Percentiles rank a stretch among this genome's conserved stretches.
Conservation (phyloP, 78 protist species). For the Neovahlkampfia damariscottae region DNA sequence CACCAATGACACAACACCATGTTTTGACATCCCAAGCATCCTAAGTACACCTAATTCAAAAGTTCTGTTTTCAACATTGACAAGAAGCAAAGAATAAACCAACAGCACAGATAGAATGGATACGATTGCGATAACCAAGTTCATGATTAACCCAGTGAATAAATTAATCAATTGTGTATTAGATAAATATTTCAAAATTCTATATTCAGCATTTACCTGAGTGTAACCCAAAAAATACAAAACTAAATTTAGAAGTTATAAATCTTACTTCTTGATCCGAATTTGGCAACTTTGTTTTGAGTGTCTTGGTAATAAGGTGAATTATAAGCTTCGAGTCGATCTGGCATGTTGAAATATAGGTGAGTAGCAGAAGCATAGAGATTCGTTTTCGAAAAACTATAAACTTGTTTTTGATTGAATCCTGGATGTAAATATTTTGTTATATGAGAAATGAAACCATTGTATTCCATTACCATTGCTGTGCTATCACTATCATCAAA, state of each 20-base stretch:
- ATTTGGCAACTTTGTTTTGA: too few relatives aligned
- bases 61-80: conserved; percentile 70
- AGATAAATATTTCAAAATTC: neutral
- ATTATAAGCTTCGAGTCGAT: neutral
- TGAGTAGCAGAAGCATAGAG: neutral
- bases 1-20: conserved; percentile 50
- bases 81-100: conserved; percentile 70
- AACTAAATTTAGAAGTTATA: too few relatives aligned
- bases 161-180: conserved; percentile 35
- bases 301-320: too few relatives aligned
- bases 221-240: too few relatives aligned
- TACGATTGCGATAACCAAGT: conserved; percentile 49
- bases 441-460: too few relatives aligned
- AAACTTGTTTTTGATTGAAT: neutral
- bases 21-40: conserved; percentile 55
- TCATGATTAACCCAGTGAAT: conserved; percentile 60
- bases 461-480: neutral
- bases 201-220: neutral
- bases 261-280: too few relatives aligned
- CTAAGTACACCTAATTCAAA: conserved; percentile 75
- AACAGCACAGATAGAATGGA: conserved; percentile 45
- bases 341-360: neutral
- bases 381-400: neutral
- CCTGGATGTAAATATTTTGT: too few relatives aligned
- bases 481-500: neutral